phyloP scores from a whole-genome alignment of 1,284 basidiomycete genomes.

The Takashimella koratensis region DNA sequence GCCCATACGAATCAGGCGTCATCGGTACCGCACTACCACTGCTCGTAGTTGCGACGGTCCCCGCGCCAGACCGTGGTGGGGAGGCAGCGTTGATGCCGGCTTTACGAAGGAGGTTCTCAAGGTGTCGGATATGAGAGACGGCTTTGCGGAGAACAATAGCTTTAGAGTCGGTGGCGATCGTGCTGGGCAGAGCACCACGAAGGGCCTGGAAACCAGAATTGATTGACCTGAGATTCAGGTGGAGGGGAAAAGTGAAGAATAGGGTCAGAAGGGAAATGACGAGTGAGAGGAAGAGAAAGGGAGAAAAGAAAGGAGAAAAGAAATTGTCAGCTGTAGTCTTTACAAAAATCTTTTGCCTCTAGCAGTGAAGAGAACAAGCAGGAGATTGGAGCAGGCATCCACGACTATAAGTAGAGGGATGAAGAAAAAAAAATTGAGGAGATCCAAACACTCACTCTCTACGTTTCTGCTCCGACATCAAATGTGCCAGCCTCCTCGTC shows the following conservation, averaged over 20 bases:
- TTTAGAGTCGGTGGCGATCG: conserved; percentile 41
- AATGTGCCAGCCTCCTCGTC: conserved; percentile 38
- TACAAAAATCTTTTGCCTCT: not conserved
- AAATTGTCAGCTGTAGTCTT: conserved; percentile 1
- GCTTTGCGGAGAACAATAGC: conserved; percentile 46
- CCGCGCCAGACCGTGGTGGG: not conserved
- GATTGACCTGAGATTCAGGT: conserved; percentile 39
- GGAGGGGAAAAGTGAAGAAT: no score
- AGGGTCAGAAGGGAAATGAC: not conserved
- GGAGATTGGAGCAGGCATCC: not conserved
- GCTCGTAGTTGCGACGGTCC: not conserved
- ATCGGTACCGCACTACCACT: not conserved
- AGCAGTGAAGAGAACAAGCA: not conserved
- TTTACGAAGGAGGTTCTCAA: conserved; percentile 33
- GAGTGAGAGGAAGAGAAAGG: not conserved
- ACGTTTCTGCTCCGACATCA: conserved; percentile 46
- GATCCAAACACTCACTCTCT: conserved; percentile 40
- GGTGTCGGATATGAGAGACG: conserved; percentile 34
- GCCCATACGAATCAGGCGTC: not conserved
- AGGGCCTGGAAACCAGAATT: conserved; percentile 42
- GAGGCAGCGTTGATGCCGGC: conserved; percentile 14
- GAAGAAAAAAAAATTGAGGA: not conserved
- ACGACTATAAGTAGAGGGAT: conserved; percentile 6
- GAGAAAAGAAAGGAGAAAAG: not conserved
- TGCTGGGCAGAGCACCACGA: conserved; percentile 29